These are phyloP conservation scores for Eucalyptus erythrocorys DNA, from an alignment of 345 rosid species.

Conservation along the genomic window DNA sequence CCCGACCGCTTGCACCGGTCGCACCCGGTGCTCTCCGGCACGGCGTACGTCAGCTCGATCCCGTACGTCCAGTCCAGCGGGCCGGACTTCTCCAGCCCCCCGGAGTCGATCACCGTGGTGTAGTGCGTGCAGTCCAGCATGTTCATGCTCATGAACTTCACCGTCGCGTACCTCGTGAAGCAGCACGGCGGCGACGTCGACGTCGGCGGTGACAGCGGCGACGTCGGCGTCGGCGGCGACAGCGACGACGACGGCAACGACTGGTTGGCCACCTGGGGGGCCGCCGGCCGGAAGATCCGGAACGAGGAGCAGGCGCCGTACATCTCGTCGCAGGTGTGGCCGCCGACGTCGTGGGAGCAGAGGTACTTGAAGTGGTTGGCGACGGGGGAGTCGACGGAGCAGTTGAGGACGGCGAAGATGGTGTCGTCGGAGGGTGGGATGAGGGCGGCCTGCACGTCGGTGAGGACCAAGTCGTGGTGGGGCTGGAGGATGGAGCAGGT, in stretches of 20 bases:
- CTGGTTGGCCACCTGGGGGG: neutral
- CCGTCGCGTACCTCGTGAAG: constrained; percentile 76
- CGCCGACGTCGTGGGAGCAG: constrained; percentile 48
- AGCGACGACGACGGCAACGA: neutral
- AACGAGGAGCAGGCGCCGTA: constrained; percentile 64
- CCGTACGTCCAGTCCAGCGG: constrained; percentile 89
- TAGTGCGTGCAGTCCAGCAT: constrained; percentile 87
- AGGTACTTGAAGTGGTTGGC: constrained; percentile 63
- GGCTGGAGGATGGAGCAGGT: constrained; percentile 93
- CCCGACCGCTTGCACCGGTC: constrained; percentile 59
- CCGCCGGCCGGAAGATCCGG: constrained; percentile 23
- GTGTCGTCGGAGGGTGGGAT: constrained; percentile 82
- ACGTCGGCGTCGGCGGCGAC: neutral
- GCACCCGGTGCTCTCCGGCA: constrained; percentile 61
- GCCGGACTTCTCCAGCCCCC: constrained; percentile 33
- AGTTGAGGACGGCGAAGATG: constrained; percentile 72
- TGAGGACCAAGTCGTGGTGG: constrained; percentile 72
- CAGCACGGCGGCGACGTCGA: constrained; percentile 62
- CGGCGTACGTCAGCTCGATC: constrained; percentile 47
- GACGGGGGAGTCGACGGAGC: constrained; percentile 77
- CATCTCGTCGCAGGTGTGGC: constrained; percentile 84
- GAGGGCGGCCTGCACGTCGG: constrained; percentile 50
- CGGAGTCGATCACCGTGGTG: constrained; percentile 40
- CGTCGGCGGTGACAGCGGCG: neutral
- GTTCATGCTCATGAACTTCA: constrained; percentile 73